A percentile compares a stretch with the other conserved stretches of the same genome.
These are phyloP conservation scores for Penicillium pulvis DNA, from an alignment of 495 filamentous ascomycete genomes.

Conservation along the genomic window DNA sequence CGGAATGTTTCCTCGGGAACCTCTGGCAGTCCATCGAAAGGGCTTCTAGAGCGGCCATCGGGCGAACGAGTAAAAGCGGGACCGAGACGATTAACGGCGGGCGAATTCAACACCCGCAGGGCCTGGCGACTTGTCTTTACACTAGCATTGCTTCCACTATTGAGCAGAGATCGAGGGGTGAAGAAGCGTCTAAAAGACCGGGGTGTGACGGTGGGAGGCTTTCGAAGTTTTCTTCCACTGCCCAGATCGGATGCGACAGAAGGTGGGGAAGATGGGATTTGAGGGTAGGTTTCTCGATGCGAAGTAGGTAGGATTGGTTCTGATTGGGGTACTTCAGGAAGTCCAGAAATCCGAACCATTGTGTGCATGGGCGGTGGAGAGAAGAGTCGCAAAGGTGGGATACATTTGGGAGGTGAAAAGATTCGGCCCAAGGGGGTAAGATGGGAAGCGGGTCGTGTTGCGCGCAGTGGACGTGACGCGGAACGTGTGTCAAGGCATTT, in stretches of 20 bases:
- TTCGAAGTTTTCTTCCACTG: constrained; percentile 44
- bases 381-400: constrained; percentile 9
- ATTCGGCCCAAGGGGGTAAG: constrained; percentile 30
- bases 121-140: constrained; percentile 62
- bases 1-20: constrained; percentile 30
- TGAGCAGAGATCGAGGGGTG: constrained; percentile 61
- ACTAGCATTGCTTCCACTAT: constrained; percentile 43
- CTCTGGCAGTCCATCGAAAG: constrained; percentile 30
- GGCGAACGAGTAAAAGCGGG: constrained; percentile 48
- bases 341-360: constrained; percentile 41
- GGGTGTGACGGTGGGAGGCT: constrained; percentile 65
- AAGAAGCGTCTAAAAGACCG: constrained; percentile 82
- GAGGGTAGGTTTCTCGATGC: constrained; percentile 31
- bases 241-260: constrained; percentile 48
- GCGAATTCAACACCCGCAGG: constrained; percentile 69
- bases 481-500: constrained; percentile 20
- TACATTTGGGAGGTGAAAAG: constrained; percentile 24
- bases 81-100: constrained; percentile 59
- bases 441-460: constrained; percentile 28
- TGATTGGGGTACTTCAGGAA: constrained; percentile 44
- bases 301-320: constrained; percentile 43
- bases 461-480: constrained; percentile 29
- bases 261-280: constrained; percentile 46
- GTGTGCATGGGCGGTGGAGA: constrained; percentile 27
- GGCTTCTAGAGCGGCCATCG: constrained; percentile 33